phyloP scores from a whole-genome alignment of 768 basidiomycete species.

The Naematelia encephala region DNA sequence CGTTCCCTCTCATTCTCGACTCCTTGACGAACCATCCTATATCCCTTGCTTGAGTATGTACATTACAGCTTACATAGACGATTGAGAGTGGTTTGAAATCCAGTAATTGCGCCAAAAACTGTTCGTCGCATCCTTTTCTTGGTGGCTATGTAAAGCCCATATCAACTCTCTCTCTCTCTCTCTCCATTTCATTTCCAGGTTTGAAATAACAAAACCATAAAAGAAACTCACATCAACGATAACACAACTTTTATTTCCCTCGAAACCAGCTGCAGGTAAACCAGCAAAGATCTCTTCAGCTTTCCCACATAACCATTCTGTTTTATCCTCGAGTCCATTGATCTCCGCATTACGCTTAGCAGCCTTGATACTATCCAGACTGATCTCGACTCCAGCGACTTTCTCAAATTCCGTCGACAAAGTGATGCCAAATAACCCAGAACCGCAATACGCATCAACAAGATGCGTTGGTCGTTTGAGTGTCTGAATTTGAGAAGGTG shows the following conservation, averaged over 20 bases:
- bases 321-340: conserved; percentile 56
- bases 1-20: conserved; percentile 53
- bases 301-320: conserved; percentile 61
- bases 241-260: conserved; percentile 46
- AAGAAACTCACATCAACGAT: conserved; percentile 50
- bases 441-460: conserved; percentile 82
- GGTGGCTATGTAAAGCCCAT: conserved; percentile 69
- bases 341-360: conserved; percentile 53
- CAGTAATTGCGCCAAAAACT: conserved; percentile 68
- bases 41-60: conserved; percentile 75
- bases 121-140: conserved; percentile 84
- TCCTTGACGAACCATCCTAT: conserved; percentile 65
- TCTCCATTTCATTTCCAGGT: neutral
- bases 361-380: conserved; percentile 31
- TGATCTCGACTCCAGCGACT: conserved; percentile 85
- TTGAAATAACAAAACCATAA: too few relatives aligned
- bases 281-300: conserved; percentile 74
- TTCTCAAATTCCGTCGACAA: conserved; percentile 69
- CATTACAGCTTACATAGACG: conserved; percentile 93
- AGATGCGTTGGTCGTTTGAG: conserved; percentile 63
- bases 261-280: conserved; percentile 34
- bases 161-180: neutral
- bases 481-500: neutral
- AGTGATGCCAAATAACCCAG: conserved; percentile 43
- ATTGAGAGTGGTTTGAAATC: conserved; percentile 64